These are phyloP conservation scores for Grammothele lineata DNA, from an alignment of 768 basidiomycete species.

Conservation along the genomic window DNA sequence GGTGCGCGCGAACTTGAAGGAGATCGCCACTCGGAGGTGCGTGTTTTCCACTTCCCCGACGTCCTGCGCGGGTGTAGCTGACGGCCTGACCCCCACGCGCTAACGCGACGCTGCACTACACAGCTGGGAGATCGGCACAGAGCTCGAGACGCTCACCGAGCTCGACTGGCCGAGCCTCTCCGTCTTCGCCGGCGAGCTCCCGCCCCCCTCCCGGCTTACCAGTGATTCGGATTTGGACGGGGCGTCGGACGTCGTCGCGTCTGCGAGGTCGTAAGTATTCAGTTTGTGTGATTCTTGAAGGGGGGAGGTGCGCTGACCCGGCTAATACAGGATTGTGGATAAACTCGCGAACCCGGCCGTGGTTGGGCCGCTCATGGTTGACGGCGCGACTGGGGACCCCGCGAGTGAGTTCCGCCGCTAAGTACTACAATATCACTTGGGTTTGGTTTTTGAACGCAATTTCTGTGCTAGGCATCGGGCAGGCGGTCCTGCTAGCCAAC, in stretches of 20 bases:
- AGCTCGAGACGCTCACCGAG: slow-evolving; percentile 52
- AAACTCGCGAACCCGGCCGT: slow-evolving; percentile 30
- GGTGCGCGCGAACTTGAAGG: slow-evolving; percentile 24
- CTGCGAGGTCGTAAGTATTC: slow-evolving; percentile 34
- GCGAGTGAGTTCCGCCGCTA: slow-evolving; percentile 42
- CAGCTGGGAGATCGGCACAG: slow-evolving; percentile 60
- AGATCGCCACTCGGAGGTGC: slow-evolving; percentile 26
- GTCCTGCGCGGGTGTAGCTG: neutral
- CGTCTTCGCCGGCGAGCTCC: slow-evolving; percentile 40
- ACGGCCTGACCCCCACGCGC: too few species aligned
- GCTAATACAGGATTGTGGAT: slow-evolving; percentile 32
- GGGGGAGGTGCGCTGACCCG: slow-evolving; percentile 1
- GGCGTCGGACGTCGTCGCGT: slow-evolving; percentile 38
- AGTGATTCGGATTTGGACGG: too few species aligned
- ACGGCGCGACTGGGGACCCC: slow-evolving; percentile 58
- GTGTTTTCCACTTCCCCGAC: neutral
- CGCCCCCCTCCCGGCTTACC: slow-evolving; percentile 34
- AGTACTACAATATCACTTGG: neutral
- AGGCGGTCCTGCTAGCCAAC: slow-evolving; percentile 47
- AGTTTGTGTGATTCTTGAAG: neutral
- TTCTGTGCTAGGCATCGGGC: slow-evolving; percentile 43
- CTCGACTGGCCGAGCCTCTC: slow-evolving; percentile 45
- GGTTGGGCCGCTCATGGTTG: slow-evolving; percentile 40
- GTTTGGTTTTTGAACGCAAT: neutral
- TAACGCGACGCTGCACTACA: too few species aligned